These are phyloP conservation scores for Dendrobium nobile DNA, from an alignment of 106 monocot species.

Conservation along the genomic window DNA sequence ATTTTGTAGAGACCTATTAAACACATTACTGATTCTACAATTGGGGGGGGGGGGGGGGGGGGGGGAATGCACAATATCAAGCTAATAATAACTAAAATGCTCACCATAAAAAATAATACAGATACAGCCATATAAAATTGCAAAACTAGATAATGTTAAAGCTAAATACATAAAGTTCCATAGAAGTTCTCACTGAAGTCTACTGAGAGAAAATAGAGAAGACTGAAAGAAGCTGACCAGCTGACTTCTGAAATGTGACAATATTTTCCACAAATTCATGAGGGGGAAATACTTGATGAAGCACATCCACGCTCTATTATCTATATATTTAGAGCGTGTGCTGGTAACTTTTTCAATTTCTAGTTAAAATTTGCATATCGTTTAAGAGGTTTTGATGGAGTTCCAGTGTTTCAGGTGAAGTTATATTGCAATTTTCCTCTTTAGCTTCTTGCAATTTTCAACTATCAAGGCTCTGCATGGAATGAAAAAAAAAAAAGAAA, in stretches of 20 bases:
- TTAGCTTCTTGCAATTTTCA: neutral
- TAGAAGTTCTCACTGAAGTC: neutral
- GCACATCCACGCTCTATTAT: constrained; percentile 48
- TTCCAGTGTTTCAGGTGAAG: constrained; percentile 94
- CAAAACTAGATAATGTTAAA: neutral
- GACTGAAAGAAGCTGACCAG: constrained; percentile 69
- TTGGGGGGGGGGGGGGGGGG: too few relatives aligned
- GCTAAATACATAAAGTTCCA: neutral
- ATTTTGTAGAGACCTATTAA: neutral
- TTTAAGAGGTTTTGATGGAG: constrained; percentile 91
- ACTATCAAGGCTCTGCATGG: neutral
- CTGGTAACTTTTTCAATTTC: constrained; percentile 17
- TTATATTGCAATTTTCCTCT: neutral
- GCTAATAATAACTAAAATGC: neutral
- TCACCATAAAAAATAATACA: neutral
- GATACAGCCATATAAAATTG: neutral
- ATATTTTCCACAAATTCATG: constrained; percentile 92
- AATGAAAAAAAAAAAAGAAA: neutral
- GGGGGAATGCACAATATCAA: neutral
- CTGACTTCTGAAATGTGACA: constrained; percentile 95
- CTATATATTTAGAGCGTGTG: neutral
- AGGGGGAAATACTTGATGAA: constrained; percentile 97
- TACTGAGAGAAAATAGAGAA: constrained; percentile 12
- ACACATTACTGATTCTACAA: neutral
- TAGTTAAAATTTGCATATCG: constrained; percentile 67